phyloP scores from a whole-genome alignment of 2,329 filamentous ascomycete genomes.

The Fragosphaeria purpurea region DNA sequence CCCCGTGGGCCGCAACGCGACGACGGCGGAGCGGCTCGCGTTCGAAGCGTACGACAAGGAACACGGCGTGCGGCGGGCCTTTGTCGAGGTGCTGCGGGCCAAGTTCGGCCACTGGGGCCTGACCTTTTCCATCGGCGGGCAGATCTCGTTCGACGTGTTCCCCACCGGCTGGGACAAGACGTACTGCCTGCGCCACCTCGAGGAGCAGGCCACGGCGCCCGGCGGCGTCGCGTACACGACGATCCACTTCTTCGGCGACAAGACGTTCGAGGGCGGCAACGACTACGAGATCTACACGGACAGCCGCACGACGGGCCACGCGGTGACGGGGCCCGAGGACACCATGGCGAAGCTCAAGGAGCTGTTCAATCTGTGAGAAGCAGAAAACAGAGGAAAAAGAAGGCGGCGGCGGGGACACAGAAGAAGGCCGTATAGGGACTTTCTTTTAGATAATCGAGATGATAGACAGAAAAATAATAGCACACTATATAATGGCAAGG shows the following conservation, averaged over 20 bases:
- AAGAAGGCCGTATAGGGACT: background rate
- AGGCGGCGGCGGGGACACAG: background rate
- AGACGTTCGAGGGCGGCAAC: constrained; percentile 83
- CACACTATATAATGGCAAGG: background rate
- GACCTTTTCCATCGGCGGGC: constrained; percentile 89
- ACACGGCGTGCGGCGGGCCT: constrained; percentile 63
- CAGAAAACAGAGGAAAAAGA: background rate
- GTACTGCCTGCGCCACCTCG: constrained; percentile 83
- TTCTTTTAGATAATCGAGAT: background rate
- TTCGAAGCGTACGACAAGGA: constrained; percentile 74
- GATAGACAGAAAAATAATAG: background rate
- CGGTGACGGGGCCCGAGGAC: constrained; percentile 71
- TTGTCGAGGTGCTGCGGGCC: constrained; percentile 68
- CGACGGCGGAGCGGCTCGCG: constrained; percentile 65
- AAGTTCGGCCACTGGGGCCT: constrained; percentile 75
- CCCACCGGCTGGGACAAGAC: constrained; percentile 97
- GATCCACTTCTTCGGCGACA: constrained; percentile 98
- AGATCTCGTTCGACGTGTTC: constrained; percentile 98
- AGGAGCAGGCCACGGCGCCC: constrained; percentile 61
- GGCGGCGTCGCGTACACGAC: constrained; percentile 70
- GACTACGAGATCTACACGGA: constrained; percentile 92
- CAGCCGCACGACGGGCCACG: constrained; percentile 71
- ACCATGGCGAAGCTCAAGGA: constrained; percentile 72
- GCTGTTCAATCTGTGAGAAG: constrained; percentile 44
- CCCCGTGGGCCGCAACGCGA: constrained; percentile 80